These are phyloP conservation scores for Fusarium hostae DNA, from an alignment of 2,329 filamentous ascomycete species.

Conservation along the genomic window DNA sequence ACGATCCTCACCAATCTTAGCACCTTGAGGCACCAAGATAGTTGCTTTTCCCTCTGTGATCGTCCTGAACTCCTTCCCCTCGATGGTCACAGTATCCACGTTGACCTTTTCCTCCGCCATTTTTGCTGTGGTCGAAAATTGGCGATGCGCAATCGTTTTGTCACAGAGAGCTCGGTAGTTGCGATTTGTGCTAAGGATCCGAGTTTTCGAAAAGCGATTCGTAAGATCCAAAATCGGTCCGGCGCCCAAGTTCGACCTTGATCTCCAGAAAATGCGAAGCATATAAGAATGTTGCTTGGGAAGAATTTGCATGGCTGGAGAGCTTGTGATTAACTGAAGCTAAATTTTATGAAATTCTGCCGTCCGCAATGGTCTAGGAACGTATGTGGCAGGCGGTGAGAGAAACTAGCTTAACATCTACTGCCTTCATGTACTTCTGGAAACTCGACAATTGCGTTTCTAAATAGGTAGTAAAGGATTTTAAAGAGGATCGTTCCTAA, in stretches of 20 bases:
- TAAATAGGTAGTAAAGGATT: background rate
- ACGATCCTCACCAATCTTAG: conserved; percentile 60
- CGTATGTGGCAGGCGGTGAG: conserved; percentile 17
- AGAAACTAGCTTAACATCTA: too few species aligned
- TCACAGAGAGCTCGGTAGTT: conserved; percentile 1
- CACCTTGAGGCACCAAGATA: conserved; percentile 63
- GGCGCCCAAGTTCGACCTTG: conserved; percentile 32
- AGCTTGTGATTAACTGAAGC: conserved; percentile 13
- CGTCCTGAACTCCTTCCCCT: conserved; percentile 62
- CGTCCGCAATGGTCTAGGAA: background rate
- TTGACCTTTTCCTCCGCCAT: conserved; percentile 36
- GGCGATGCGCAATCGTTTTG: conserved; percentile 9
- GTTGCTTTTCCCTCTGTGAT: conserved; percentile 67
- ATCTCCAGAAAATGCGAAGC: conserved; percentile 25
- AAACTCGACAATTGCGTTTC: background rate
- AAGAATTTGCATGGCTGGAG: conserved; percentile 27
- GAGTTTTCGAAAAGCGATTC: background rate
- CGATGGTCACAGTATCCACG: conserved; percentile 45
- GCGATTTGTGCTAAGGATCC: background rate
- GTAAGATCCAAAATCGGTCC: conserved; percentile 15
- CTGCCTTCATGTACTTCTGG: background rate
- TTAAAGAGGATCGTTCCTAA: background rate
- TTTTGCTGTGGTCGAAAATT: conserved; percentile 35
- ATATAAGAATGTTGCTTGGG: conserved; percentile 32
- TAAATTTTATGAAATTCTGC: conserved; percentile 35